A percentile compares a stretch with the other conserved stretches of the same genome.
These are phyloP conservation scores for Talaromyces sp. DNA, from an alignment of 2,329 filamentous ascomycete species.

Conservation along the genomic window DNA sequence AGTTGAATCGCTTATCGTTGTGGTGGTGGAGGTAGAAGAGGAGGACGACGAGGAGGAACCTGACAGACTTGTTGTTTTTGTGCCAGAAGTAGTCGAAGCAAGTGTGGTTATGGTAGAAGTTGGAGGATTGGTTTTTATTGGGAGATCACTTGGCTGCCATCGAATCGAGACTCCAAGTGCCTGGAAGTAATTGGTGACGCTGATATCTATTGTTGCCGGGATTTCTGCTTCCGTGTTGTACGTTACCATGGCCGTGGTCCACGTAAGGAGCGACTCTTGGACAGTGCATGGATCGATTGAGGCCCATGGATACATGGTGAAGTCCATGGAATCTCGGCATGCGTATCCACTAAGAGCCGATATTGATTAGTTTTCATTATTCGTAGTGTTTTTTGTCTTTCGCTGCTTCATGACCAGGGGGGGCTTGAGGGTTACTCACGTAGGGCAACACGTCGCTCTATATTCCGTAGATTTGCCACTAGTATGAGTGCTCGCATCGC, in stretches of 20 bases:
- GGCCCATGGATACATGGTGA: not conserved
- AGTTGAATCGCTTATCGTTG: not conserved
- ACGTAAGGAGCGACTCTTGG: not conserved
- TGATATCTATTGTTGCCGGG: not conserved
- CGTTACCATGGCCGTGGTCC: not conserved
- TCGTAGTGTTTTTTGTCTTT: not conserved
- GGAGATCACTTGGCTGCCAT: not conserved
- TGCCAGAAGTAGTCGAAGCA: not conserved
- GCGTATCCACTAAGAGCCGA: not conserved
- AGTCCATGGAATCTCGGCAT: not conserved
- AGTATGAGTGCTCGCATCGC: not conserved
- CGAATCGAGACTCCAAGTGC: constrained; percentile 5
- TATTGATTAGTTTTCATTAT: not conserved
- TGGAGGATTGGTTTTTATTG: not conserved
- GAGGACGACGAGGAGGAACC: not conserved
- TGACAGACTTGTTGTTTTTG: not conserved
- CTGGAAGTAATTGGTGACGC: not conserved
- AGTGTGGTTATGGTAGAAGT: not conserved
- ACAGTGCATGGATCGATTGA: not conserved
- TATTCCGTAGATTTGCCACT: not conserved
- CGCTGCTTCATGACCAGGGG: not conserved
- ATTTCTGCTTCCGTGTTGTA: not conserved
- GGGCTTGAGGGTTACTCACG: not conserved
- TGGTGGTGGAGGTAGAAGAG: not conserved
- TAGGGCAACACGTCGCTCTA: not conserved